Evolutionary conservation across 2,329 filamentous ascomycete genomes (phyloP).

Genomic region (Aspergillus tamarii): DNA sequence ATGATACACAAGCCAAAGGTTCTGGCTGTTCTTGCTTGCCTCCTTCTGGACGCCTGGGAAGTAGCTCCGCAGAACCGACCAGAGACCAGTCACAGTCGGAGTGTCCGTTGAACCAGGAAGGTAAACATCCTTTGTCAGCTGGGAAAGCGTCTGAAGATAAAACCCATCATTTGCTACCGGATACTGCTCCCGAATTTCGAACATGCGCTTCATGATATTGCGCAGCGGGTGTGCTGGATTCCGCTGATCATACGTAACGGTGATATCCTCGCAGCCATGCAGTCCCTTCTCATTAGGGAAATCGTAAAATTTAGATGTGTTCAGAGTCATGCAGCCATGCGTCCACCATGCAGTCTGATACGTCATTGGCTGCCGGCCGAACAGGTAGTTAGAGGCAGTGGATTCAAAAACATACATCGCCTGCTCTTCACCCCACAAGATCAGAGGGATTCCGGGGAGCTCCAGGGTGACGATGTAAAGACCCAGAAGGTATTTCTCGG

Average conservation of each 20-base stretch:
- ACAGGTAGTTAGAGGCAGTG: slow-evolving; percentile 67
- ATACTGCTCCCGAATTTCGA: slow-evolving; percentile 61
- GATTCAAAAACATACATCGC: slow-evolving; percentile 67
- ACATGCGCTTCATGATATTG: slow-evolving; percentile 65
- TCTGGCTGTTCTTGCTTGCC: slow-evolving; percentile 47
- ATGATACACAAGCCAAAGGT: slow-evolving; percentile 50
- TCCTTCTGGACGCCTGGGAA: slow-evolving; percentile 54
- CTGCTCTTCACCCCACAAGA: slow-evolving; percentile 72
- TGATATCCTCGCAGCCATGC: slow-evolving; percentile 60
- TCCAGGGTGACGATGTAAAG: slow-evolving; percentile 63
- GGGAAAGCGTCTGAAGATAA: slow-evolving; percentile 59
- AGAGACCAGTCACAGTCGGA: slow-evolving; percentile 62
- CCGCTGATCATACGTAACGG: slow-evolving; percentile 63
- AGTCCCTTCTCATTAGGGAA: slow-evolving; percentile 60
- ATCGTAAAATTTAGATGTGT: slow-evolving; percentile 59
- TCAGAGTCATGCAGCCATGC: slow-evolving; percentile 65
- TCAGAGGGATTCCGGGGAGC: slow-evolving; percentile 63
- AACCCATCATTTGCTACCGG: slow-evolving; percentile 64
- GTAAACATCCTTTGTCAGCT: slow-evolving; percentile 55
- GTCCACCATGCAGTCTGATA: slow-evolving; percentile 65
- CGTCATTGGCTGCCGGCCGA: slow-evolving; percentile 66
- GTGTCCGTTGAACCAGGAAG: slow-evolving; percentile 57
- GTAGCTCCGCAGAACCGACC: slow-evolving; percentile 60
- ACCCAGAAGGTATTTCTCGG: slow-evolving; percentile 60
- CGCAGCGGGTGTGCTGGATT: slow-evolving; percentile 65